These are phyloP conservation scores for Globomyces sp. DNA, from an alignment of 371 early-diverging fungal species.

Conservation along the genomic window DNA sequence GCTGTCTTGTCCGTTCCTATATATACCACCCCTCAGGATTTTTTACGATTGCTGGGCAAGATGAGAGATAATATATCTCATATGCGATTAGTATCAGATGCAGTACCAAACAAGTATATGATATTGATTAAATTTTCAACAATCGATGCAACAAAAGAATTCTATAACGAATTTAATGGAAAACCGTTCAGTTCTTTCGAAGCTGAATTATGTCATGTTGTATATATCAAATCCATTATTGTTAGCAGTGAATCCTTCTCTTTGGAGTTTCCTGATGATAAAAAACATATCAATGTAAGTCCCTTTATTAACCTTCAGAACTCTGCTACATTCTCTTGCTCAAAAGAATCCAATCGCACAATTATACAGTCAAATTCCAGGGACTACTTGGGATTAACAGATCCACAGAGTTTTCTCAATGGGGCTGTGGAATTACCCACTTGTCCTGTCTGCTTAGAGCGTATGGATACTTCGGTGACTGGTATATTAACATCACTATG, in stretches of 20 bases:
- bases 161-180: conserved; percentile 75
- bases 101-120: conserved; percentile 78
- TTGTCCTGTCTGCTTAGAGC: conserved; percentile 92
- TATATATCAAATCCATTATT: conserved; percentile 62
- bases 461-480: conserved; percentile 80
- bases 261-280: no score
- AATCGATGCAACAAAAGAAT: conserved; percentile 57
- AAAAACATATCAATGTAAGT: no score
- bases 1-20: conserved; percentile 77
- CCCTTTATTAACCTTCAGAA: no score
- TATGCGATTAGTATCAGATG: conserved; percentile 73
- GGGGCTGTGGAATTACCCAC: conserved; percentile 74
- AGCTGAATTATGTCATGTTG: conserved; percentile 55
- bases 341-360: no score
- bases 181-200: conserved; percentile 79
- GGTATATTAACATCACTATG: conserved; percentile 89
- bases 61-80: conserved; percentile 56
- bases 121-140: conserved; percentile 75
- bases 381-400: no score
- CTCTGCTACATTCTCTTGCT: no score
- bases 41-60: conserved; percentile 75
- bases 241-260: neutral
- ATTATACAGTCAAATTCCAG: no score
- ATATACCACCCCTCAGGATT: conserved; percentile 82
- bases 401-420: neutral